Conservation (phyloP, 208 protist genomes). For the Zelonia costaricensis region DNA sequence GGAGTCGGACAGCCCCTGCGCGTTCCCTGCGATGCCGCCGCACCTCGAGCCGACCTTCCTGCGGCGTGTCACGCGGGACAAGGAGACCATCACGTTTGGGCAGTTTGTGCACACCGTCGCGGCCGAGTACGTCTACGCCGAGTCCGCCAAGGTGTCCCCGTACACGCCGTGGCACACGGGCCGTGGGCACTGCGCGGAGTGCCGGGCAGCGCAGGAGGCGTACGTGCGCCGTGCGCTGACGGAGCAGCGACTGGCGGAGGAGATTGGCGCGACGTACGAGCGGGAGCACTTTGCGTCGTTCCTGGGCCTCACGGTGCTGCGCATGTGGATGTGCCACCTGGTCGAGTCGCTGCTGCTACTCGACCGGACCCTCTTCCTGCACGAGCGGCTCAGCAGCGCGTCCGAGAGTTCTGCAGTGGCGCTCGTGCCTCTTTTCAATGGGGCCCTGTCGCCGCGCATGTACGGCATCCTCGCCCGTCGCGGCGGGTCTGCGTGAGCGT, state of each 20-base stretch:
- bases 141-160: conserved; percentile 27
- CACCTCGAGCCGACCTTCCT: conserved; percentile 82
- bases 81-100: conserved; percentile 58
- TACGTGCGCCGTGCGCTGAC: conserved; percentile 24
- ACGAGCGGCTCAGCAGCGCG: conserved; percentile 38
- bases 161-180: conserved; percentile 44
- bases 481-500: conserved; percentile 13
- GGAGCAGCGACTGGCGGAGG: conserved; percentile 14
- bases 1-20: not conserved
- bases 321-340: conserved; percentile 91
- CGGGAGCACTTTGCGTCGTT: conserved; percentile 61
- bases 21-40: conserved; percentile 28
- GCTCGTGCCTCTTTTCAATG: conserved; percentile 88
- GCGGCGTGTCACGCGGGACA: conserved; percentile 58
- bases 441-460: conserved; percentile 75
- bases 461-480: conserved; percentile 81
- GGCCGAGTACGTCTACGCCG: conserved; percentile 56
- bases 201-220: conserved; percentile 40
- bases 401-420: conserved; percentile 53
- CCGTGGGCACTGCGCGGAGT: conserved; percentile 33
- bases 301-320: conserved; percentile 80
- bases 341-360: conserved; percentile 78
- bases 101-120: conserved; percentile 47
- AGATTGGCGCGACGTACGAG: conserved; percentile 39
- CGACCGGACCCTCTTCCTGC: conserved; percentile 77